phyloP scores from a whole-genome alignment of 2,329 filamentous ascomycete species.

The Trichoderma koningiopsis region DNA sequence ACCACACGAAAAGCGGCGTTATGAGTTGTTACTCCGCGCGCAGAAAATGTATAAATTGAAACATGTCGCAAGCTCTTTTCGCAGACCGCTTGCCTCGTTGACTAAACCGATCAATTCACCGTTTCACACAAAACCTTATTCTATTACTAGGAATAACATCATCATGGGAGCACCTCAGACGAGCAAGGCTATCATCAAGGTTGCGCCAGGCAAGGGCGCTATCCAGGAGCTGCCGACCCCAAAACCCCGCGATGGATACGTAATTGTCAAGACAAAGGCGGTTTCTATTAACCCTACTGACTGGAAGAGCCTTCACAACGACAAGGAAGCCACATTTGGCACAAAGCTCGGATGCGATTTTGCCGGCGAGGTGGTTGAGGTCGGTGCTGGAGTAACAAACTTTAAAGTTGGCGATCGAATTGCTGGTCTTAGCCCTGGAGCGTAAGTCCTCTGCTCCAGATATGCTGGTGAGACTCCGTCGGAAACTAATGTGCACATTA shows the following conservation, averaged over 20 bases:
- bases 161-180: slow-evolving; percentile 7
- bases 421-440: slow-evolving; percentile 44
- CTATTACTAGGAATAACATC: background rate
- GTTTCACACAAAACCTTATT: background rate
- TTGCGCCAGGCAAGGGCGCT: background rate
- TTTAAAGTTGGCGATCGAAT: slow-evolving; percentile 53
- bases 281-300: slow-evolving; percentile 42
- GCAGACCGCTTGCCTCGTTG: too few relatives aligned
- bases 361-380: slow-evolving; percentile 49
- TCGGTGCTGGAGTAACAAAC: slow-evolving; percentile 45
- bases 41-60: background rate
- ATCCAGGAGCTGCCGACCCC: slow-evolving; percentile 6
- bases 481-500: background rate
- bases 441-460: background rate
- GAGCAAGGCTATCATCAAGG: background rate
- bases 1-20: background rate
- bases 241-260: slow-evolving; percentile 27
- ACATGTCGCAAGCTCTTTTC: background rate
- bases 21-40: background rate
- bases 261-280: slow-evolving; percentile 40
- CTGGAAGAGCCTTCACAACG: slow-evolving; percentile 37
- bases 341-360: slow-evolving; percentile 48
- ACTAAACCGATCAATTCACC: background rate
- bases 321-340: slow-evolving; percentile 22
- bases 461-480: background rate